Conservation (phyloP, 768 basidiomycete genomes). For the Collybiopsis luxurians region DNA sequence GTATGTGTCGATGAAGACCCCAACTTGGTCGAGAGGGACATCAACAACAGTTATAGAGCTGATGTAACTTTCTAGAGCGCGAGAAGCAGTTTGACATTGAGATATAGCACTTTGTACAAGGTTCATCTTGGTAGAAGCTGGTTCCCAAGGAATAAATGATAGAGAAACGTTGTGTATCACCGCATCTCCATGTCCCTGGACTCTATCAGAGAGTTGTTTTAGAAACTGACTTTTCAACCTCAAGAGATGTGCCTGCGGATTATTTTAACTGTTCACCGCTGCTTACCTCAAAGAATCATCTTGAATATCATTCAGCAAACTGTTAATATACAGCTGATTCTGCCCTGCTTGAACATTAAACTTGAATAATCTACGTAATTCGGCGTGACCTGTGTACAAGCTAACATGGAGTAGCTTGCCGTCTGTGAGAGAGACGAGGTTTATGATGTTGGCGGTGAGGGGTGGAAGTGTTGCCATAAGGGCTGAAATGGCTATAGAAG, state of each 20-base stretch:
- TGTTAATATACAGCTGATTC: constrained; percentile 38
- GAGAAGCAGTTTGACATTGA: constrained; percentile 25
- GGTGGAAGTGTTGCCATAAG: constrained; percentile 21
- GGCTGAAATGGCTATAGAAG: too few relatives aligned
- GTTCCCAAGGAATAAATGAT: constrained; percentile 20
- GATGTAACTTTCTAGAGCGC: constrained; percentile 33
- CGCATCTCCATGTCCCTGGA: constrained; percentile 42
- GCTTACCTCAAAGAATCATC: constrained; percentile 37
- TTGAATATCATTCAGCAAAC: constrained; percentile 35
- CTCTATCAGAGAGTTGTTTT: constrained; percentile 25
- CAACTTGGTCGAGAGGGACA: constrained; percentile 15
- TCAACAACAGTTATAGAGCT: constrained; percentile 30
- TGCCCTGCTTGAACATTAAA: constrained; percentile 35
- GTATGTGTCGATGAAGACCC: constrained; percentile 1
- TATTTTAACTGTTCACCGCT: neutral
- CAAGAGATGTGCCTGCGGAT: too few relatives aligned
- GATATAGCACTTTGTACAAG: constrained; percentile 27
- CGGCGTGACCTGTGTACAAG: constrained; percentile 40
- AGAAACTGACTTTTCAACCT: too few relatives aligned
- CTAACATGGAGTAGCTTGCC: constrained; percentile 38
- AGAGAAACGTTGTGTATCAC: constrained; percentile 45
- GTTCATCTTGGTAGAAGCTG: constrained; percentile 23
- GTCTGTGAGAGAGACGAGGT: constrained; percentile 25
- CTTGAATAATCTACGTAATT: constrained; percentile 39
- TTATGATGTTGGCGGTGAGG: constrained; percentile 21